Percentiles rank a stretch among this genome's conserved stretches.
phyloP scores from a whole-genome alignment of 441 rosid species.

The Populus hybrid region DNA sequence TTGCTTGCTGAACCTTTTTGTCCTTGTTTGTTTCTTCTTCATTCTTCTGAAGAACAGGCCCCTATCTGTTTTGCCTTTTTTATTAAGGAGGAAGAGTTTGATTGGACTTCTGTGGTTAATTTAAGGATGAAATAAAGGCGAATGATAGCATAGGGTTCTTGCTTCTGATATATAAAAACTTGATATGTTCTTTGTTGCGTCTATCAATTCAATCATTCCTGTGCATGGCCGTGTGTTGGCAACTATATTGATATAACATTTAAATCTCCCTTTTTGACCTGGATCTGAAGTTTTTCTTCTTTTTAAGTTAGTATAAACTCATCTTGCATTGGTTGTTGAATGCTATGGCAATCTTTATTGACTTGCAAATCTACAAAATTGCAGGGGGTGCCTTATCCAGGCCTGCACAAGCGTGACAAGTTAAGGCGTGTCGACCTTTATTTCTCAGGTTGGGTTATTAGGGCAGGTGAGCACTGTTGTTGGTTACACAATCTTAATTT shows the following conservation, averaged over 20 bases:
- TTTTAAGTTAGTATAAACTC: background rate
- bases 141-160: background rate
- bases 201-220: background rate
- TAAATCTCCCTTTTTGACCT: background rate
- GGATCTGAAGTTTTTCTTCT: background rate
- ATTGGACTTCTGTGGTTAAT: background rate
- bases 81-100: background rate
- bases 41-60: conserved; percentile 2
- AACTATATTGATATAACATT: background rate
- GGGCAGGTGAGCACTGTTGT: conserved; percentile 48
- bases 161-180: background rate
- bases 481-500: background rate
- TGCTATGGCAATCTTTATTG: background rate
- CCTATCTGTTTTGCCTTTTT: background rate
- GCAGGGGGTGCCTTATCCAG: conserved; percentile 72
- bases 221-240: background rate
- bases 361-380: conserved; percentile 11
- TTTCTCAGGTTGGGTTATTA: conserved; percentile 90
- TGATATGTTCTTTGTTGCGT: background rate
- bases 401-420: conserved; percentile 66
- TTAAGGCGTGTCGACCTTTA: conserved; percentile 88
- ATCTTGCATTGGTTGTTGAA: background rate
- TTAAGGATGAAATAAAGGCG: background rate
- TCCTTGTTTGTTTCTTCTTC: background rate
- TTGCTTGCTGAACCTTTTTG: background rate